Conservation (phyloP, 768 basidiomycete genomes). For the Gelatoporia subvermispora region DNA sequence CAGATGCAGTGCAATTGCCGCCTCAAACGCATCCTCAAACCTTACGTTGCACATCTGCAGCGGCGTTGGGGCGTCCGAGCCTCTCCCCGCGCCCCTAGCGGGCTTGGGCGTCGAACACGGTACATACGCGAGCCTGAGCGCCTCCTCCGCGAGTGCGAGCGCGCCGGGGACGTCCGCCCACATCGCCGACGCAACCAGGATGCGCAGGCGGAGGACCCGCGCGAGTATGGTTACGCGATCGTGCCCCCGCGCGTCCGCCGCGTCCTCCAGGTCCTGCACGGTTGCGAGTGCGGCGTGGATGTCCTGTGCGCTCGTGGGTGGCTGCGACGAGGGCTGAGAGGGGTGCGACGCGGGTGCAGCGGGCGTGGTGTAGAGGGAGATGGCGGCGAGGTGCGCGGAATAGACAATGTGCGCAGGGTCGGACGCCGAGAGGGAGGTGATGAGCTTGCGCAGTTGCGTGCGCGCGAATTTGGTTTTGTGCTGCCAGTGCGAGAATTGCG, state of each 20-base stretch:
- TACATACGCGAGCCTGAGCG: constrained; percentile 39
- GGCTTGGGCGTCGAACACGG: constrained; percentile 15
- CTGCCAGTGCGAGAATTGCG: constrained; percentile 49
- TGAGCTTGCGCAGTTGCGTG: constrained; percentile 49
- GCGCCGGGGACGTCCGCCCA: constrained; percentile 51
- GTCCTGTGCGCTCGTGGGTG: constrained; percentile 17
- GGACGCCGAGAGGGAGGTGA: constrained; percentile 38
- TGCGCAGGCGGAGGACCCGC: constrained; percentile 51
- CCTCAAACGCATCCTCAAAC: constrained; percentile 31
- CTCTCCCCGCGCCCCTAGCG: neutral
- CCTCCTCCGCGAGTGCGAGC: constrained; percentile 43
- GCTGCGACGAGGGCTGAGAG: constrained; percentile 8
- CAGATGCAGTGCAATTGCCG: constrained; percentile 48
- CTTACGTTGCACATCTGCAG: constrained; percentile 18
- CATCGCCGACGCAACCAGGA: constrained; percentile 47
- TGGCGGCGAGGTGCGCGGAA: constrained; percentile 49
- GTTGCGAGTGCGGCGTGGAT: constrained; percentile 24
- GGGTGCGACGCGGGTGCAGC: constrained; percentile 4
- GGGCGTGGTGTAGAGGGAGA: constrained; percentile 37
- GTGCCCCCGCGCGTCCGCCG: constrained; percentile 32
- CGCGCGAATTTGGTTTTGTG: constrained; percentile 58
- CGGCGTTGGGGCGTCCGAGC: neutral
- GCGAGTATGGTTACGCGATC: constrained; percentile 43
- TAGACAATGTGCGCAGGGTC: constrained; percentile 54
- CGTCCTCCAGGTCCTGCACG: constrained; percentile 29